phyloP scores from a whole-genome alignment of 495 filamentous ascomycete genomes.

The Hypoxylon trugodes region DNA sequence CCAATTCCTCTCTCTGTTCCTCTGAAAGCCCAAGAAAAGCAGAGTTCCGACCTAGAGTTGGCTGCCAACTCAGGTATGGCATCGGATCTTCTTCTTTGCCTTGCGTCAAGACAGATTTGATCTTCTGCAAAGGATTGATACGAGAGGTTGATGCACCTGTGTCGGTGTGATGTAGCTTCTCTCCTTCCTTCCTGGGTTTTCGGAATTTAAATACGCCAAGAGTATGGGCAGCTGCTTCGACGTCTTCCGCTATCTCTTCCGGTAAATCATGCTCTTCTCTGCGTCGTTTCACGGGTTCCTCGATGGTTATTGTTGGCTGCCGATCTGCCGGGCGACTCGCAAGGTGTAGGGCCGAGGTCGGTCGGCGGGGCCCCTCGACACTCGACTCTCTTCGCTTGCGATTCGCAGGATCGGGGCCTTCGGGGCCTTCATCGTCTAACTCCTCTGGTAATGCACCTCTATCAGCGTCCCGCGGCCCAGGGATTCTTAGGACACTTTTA shows the following conservation, averaged over 20 bases:
- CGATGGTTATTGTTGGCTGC: constrained; percentile 69
- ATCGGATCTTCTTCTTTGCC: constrained; percentile 61
- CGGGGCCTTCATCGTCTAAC: constrained; percentile 38
- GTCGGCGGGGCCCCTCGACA: constrained; percentile 26
- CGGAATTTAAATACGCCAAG: constrained; percentile 48
- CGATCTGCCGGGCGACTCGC: constrained; percentile 51
- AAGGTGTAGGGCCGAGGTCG: constrained; percentile 36
- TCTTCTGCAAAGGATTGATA: constrained; percentile 27
- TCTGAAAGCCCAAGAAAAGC: constrained; percentile 87
- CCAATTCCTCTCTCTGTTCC: constrained; percentile 90
- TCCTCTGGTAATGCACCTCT: constrained; percentile 74
- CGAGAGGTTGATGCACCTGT: constrained; percentile 18
- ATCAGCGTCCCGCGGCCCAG: constrained; percentile 86
- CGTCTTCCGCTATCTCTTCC: constrained; percentile 50
- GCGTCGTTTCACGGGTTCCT: constrained; percentile 60
- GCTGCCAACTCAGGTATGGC: constrained; percentile 93
- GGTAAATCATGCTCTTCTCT: constrained; percentile 40
- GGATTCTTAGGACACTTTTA: constrained; percentile 80
- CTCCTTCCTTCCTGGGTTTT: constrained; percentile 45
- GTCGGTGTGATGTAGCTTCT: constrained; percentile 40
- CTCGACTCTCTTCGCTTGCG: constrained; percentile 37
- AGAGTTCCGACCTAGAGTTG: constrained; percentile 91
- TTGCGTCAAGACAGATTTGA: constrained; percentile 50
- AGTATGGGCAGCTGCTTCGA: constrained; percentile 43
- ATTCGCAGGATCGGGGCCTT: constrained; percentile 25